These are phyloP conservation scores for Cordyceps tenuipes DNA, from an alignment of 2,329 filamentous ascomycete species.

Conservation along the genomic window DNA sequence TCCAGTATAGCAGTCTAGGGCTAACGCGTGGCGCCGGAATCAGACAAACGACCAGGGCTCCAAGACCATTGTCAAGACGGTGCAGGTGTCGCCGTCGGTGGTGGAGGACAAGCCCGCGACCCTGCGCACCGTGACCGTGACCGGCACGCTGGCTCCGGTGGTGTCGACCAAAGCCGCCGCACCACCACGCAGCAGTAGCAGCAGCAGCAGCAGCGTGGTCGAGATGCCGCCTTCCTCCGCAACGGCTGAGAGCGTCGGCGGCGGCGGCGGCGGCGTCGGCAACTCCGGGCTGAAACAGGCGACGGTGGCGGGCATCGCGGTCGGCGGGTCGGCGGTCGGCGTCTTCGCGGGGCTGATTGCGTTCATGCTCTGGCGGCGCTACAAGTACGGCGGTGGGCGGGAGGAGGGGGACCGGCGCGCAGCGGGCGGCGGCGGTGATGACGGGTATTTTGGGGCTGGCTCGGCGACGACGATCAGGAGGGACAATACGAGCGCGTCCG, in stretches of 20 bases:
- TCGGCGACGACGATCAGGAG: not conserved
- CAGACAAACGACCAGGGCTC: not conserved
- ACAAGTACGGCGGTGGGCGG: not conserved
- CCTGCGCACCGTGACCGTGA: not conserved
- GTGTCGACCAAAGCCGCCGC: not conserved
- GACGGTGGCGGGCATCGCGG: constrained; percentile 1
- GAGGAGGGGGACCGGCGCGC: not conserved
- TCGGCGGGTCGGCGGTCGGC: constrained; percentile 3
- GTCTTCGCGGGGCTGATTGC: not conserved
- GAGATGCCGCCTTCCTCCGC: no score
- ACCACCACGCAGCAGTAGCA: no score
- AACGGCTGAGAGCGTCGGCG: no score
- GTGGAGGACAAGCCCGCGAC: not conserved
- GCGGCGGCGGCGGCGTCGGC: not conserved
- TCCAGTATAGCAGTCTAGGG: no score
- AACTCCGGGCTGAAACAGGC: not conserved
- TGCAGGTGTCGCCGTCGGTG: not conserved
- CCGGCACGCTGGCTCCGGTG: not conserved
- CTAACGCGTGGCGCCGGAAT: no score
- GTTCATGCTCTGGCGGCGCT: not conserved
- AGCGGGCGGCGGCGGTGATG: not conserved
- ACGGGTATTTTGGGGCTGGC: not conserved
- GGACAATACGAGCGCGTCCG: constrained; percentile 7
- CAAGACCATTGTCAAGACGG: not conserved
- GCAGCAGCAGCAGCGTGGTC: no score